Percentiles rank a stretch among this genome's conserved stretches.
These are phyloP conservation scores for Byssoonygena ceratinophila DNA, from an alignment of 2,329 filamentous ascomycete genomes.

Conservation along the genomic window DNA sequence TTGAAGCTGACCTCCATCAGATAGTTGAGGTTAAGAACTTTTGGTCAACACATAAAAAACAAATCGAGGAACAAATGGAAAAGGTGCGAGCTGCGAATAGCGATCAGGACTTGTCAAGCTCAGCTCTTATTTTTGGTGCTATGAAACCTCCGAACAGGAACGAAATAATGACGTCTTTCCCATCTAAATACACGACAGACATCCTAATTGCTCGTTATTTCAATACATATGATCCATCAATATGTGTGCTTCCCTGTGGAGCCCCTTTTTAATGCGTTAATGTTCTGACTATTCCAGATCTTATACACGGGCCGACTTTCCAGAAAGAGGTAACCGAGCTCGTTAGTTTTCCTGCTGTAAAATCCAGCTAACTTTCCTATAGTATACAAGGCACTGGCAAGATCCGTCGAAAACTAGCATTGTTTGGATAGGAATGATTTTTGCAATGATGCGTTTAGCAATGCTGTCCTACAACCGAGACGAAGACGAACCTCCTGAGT, in stretches of 20 bases:
- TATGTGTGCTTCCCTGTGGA: constrained; percentile 38
- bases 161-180: constrained; percentile 70
- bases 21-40: constrained; percentile 92
- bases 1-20: constrained; percentile 27
- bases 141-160: constrained; percentile 57
- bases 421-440: constrained; percentile 54
- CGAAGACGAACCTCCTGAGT: constrained; percentile 54
- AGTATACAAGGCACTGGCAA: constrained; percentile 54
- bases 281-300: constrained; percentile 35
- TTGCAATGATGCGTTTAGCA: constrained; percentile 54
- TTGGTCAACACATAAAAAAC: constrained; percentile 75
- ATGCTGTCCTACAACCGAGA: constrained; percentile 53
- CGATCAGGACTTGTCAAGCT: constrained; percentile 48
- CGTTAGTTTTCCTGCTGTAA: constrained; percentile 12
- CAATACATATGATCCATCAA: constrained; percentile 61
- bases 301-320: constrained; percentile 77
- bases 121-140: constrained; percentile 68
- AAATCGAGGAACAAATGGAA: constrained; percentile 70
- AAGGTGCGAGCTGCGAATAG: constrained; percentile 60
- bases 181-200: constrained; percentile 70
- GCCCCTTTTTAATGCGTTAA: constrained; percentile 9
- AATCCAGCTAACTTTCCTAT: constrained; percentile 13
- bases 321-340: constrained; percentile 50
- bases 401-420: constrained; percentile 47
- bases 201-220: constrained; percentile 82